phyloP scores from a whole-genome alignment of 306 rosid genomes.

The Cicer chorassanicum region DNA sequence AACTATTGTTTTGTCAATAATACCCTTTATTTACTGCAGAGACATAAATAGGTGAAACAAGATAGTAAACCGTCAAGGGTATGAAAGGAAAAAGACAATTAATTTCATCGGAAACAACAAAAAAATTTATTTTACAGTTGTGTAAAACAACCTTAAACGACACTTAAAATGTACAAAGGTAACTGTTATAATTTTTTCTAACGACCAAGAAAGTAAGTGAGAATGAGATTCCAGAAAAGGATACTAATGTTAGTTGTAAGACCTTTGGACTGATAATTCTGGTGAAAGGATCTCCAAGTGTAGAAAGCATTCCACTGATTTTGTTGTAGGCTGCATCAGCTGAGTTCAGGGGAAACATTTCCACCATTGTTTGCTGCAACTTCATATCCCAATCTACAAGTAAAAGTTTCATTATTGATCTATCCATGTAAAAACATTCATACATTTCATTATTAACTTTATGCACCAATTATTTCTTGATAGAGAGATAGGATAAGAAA shows the following conservation, averaged over 20 bases:
- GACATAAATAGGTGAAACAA: no score
- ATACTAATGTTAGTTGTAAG: neutral
- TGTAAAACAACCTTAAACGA: no score
- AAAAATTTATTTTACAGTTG: no score
- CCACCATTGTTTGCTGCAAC: constrained; percentile 97
- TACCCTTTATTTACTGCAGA: no score
- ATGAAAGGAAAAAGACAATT: no score
- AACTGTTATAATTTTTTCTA: no score
- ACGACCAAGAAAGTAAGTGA: neutral
- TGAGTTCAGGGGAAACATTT: constrained; percentile 90
- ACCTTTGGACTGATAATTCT: constrained; percentile 96
- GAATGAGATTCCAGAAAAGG: constrained; percentile 32
- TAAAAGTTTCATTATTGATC: neutral
- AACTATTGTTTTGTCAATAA: no score
- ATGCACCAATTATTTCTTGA: neutral
- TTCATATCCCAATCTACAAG: constrained; percentile 89
- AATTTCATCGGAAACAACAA: no score
- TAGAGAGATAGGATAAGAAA: constrained; percentile 7
- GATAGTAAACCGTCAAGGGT: no score
- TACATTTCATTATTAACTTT: neutral
- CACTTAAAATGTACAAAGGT: no score
- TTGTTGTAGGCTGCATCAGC: constrained; percentile 90
- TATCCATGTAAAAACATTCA: constrained; percentile 17
- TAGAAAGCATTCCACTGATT: constrained; percentile 94
- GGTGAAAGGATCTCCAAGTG: constrained; percentile 97